phyloP scores from a whole-genome alignment of 495 filamentous ascomycete species.

The Wilcoxina mikolae region DNA sequence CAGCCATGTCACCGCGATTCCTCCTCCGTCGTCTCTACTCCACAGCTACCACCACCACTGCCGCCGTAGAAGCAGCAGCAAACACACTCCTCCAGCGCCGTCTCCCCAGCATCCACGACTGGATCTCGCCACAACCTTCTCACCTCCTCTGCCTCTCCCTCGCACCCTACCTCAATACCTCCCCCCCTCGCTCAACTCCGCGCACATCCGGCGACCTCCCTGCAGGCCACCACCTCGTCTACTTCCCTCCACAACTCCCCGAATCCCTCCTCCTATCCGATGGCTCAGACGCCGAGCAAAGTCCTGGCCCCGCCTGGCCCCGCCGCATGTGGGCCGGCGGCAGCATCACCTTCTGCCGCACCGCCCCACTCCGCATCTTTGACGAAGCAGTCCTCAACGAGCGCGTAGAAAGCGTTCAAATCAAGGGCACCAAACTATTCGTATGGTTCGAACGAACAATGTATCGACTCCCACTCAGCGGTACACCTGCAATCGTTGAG shows the following conservation, averaged over 20 bases:
- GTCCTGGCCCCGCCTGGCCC: conserved; percentile 47
- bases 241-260: conserved; percentile 50
- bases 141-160: conserved; percentile 52
- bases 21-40: not conserved
- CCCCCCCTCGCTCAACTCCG: conserved; percentile 31
- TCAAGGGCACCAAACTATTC: conserved; percentile 16
- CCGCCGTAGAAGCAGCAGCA: not conserved
- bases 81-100: conserved; percentile 29
- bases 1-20: not conserved
- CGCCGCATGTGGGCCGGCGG: conserved; percentile 75
- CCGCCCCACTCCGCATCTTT: conserved; percentile 14
- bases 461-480: conserved; percentile 6
- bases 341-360: conserved; percentile 29
- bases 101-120: conserved; percentile 46
- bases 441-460: conserved; percentile 24
- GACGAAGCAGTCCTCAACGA: conserved; percentile 19
- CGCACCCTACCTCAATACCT: conserved; percentile 39
- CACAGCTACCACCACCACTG: not conserved
- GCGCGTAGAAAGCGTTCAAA: conserved; percentile 13
- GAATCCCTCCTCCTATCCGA: conserved; percentile 45
- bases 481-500: conserved; percentile 17
- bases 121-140: conserved; percentile 47
- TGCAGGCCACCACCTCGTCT: conserved; percentile 55
- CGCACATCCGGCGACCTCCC: conserved; percentile 32
- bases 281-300: conserved; percentile 58